Percentiles rank a stretch among this genome's conserved stretches.
These are phyloP conservation scores for Acrocalymma vagum DNA, from an alignment of 2,329 filamentous ascomycete species.

Conservation along the genomic window DNA sequence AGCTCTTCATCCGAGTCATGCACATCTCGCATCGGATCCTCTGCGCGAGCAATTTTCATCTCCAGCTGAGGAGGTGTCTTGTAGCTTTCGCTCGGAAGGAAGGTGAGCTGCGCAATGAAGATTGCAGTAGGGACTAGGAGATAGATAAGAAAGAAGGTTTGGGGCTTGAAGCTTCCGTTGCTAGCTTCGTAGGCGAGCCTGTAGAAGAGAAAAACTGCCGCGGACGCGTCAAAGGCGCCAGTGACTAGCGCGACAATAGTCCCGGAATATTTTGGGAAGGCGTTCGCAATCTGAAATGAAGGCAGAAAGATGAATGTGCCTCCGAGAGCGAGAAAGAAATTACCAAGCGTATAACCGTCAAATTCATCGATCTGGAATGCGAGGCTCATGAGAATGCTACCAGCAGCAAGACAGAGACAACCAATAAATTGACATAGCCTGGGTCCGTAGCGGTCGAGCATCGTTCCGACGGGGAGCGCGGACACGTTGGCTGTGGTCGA, in stretches of 20 bases:
- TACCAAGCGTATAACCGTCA: slow-evolving; percentile 70
- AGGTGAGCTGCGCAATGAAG: slow-evolving; percentile 69
- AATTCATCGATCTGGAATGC: slow-evolving; percentile 45
- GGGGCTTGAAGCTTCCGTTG: slow-evolving; percentile 65
- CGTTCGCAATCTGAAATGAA: slow-evolving; percentile 84
- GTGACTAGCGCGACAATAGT: slow-evolving; percentile 82
- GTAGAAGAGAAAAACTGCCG: slow-evolving; percentile 79
- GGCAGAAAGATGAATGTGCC: slow-evolving; percentile 85
- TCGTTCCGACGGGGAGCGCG: slow-evolving; percentile 44
- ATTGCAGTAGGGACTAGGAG: slow-evolving; percentile 75
- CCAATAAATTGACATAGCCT: slow-evolving; percentile 42
- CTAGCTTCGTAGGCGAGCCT: slow-evolving; percentile 73
- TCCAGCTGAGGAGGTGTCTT: slow-evolving; percentile 65
- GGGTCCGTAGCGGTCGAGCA: slow-evolving; percentile 49
- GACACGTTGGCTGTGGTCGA: slow-evolving; percentile 50
- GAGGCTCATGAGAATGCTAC: slow-evolving; percentile 48
- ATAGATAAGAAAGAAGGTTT: slow-evolving; percentile 76
- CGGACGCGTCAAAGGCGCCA: slow-evolving; percentile 84
- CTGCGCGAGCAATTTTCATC: slow-evolving; percentile 43
- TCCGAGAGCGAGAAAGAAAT: slow-evolving; percentile 78
- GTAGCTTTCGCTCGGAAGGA: slow-evolving; percentile 81
- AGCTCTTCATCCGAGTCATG: slow-evolving; percentile 65
- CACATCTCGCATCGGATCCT: slow-evolving; percentile 48
- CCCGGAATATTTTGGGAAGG: slow-evolving; percentile 79
- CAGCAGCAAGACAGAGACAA: slow-evolving; percentile 39